Conservation (phyloP, 208 protist genomes). For the Porcisia deanei region DNA sequence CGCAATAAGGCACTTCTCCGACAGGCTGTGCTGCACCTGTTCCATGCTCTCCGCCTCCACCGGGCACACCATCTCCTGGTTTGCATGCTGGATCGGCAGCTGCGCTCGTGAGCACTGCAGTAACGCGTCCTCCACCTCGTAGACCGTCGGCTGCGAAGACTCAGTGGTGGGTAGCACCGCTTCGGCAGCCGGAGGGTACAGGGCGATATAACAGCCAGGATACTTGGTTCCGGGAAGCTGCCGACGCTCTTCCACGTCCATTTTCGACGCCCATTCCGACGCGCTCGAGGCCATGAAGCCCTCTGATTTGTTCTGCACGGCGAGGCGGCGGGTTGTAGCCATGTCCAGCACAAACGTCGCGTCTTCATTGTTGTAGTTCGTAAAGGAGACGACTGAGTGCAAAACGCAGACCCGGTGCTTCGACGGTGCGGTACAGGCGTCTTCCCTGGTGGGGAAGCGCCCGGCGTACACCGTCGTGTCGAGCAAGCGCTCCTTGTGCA, state of each 20-base stretch:
- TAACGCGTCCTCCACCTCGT: slow-evolving; percentile 72
- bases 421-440: slow-evolving; percentile 12
- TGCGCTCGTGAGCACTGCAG: slow-evolving; percentile 71
- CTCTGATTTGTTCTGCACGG: slow-evolving; percentile 64
- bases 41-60: slow-evolving; percentile 62
- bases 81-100: slow-evolving; percentile 48
- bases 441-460: slow-evolving; percentile 39
- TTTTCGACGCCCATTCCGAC: slow-evolving; percentile 75
- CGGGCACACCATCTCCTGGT: slow-evolving; percentile 39
- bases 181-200: slow-evolving; percentile 64
- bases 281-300: slow-evolving; percentile 65
- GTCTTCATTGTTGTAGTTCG: slow-evolving; percentile 49
- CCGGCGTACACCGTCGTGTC: slow-evolving; percentile 61
- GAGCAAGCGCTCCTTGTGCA: slow-evolving; percentile 46
- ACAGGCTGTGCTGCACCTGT: slow-evolving; percentile 64
- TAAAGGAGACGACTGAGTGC: slow-evolving; percentile 32
- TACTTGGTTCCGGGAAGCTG: slow-evolving; percentile 35
- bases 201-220: slow-evolving; percentile 70
- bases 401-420: slow-evolving; percentile 73
- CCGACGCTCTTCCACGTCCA: slow-evolving; percentile 64
- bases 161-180: slow-evolving; percentile 46
- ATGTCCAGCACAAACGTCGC: slow-evolving; percentile 81
- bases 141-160: slow-evolving; percentile 37
- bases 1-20: slow-evolving; percentile 78
- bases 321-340: slow-evolving; percentile 62